phyloP scores from a whole-genome alignment of 768 basidiomycete species.

The Pleurotus sapidus region DNA sequence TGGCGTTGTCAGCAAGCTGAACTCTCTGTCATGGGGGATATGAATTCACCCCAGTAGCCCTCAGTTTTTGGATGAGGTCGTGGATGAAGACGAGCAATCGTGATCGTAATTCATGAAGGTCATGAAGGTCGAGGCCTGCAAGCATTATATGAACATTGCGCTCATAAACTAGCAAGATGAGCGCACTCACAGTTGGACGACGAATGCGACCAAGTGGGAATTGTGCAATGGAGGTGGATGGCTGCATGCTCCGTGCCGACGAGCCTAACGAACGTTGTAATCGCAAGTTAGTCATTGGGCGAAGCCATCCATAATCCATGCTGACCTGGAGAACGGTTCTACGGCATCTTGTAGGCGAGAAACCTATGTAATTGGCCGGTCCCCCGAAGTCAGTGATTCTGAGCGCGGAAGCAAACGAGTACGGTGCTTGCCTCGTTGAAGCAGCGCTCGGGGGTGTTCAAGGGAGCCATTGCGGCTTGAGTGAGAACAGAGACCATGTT shows the following conservation, averaged over 20 bases:
- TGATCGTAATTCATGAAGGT: conserved; percentile 63
- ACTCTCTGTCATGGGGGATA: neutral
- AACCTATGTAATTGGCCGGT: neutral
- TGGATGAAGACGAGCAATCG: conserved; percentile 64
- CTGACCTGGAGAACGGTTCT: conserved; percentile 57
- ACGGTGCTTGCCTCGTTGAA: conserved; percentile 33
- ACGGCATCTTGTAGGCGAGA: conserved; percentile 47
- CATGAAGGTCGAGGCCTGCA: conserved; percentile 64
- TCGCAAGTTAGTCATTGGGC: neutral
- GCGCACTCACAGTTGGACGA: conserved; percentile 52
- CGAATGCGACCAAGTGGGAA: conserved; percentile 64
- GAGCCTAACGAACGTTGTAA: conserved; percentile 32
- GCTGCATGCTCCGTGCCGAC: conserved; percentile 44
- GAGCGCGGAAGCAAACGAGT: neutral
- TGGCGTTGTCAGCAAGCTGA: neutral
- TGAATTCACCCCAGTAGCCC: conserved; percentile 54
- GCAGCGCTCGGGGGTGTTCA: conserved; percentile 16
- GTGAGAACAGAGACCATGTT: conserved; percentile 28
- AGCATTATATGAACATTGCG: neutral
- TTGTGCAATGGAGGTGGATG: conserved; percentile 59
- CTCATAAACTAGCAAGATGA: neutral
- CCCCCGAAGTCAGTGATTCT: neutral
- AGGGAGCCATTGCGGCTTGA: neutral
- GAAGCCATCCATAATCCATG: neutral
- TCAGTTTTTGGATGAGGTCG: conserved; percentile 55